phyloP scores from a whole-genome alignment of 768 basidiomycete genomes.

The Chlorophyllum brunneum region DNA sequence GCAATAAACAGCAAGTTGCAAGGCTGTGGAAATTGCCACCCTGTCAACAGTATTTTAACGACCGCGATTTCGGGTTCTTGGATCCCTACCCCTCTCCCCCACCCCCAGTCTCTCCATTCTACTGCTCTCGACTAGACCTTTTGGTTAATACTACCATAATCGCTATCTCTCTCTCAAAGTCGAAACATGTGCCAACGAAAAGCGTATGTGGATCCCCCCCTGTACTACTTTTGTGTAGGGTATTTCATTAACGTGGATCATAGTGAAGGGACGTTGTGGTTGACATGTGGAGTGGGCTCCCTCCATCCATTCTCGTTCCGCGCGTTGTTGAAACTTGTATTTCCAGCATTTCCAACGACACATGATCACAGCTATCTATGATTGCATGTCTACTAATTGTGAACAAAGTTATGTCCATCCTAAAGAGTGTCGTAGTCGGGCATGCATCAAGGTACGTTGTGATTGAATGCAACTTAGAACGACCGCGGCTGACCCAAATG shows the following conservation, averaged over 20 bases:
- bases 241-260: constrained; percentile 10
- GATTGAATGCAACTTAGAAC: neutral
- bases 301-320: constrained; percentile 7
- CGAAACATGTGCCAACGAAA: constrained; percentile 66
- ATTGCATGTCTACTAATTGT: constrained; percentile 65
- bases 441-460: constrained; percentile 53
- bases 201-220: constrained; percentile 55
- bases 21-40: constrained; percentile 12
- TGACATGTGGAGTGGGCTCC: constrained; percentile 58
- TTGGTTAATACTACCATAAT: no score
- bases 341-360: constrained; percentile 77
- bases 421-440: constrained; percentile 46
- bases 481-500: neutral
- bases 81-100: constrained; percentile 11
- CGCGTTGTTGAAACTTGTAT: constrained; percentile 13
- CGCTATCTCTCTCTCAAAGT: neutral
- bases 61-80: constrained; percentile 11
- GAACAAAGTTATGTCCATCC: constrained; percentile 62
- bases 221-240: constrained; percentile 12
- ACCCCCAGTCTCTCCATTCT: neutral
- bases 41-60: constrained; percentile 9
- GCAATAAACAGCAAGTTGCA: constrained; percentile 7
- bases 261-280: constrained; percentile 78
- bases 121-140: no score
- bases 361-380: constrained; percentile 66